Evolutionary conservation across 495 filamentous ascomycete genomes (phyloP), one percentile per base, ranked within the genome.

Genomic region (Neurospora sp.): DNA sequence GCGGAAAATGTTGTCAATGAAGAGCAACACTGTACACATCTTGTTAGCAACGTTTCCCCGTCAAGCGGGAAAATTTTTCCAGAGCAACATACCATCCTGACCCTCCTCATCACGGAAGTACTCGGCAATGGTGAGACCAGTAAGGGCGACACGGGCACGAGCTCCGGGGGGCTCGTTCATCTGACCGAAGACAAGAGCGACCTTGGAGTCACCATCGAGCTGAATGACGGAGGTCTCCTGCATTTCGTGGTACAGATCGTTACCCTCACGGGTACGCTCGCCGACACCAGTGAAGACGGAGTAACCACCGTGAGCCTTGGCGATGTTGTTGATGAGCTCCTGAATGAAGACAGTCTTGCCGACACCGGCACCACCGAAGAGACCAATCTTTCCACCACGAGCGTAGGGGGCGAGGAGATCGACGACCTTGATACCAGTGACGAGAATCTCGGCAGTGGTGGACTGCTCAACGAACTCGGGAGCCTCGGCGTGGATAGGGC

Each of bases 201-300:
- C 96, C 92, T 99, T 99, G 84, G 96, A 99, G 80, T 97, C 94
- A 86, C 96, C 96, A 76, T 99, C 96, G 75, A 99, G 93, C 85
- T 99, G 88, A 87, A 99, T 99, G 90, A 99, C 96, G 87, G 91
- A 90, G 81, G 96, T 99, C 89, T 99, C 94, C 89, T 99, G 96
- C 96, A 99, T 99, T 92, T 99, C 96, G 89, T 99, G 96, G 92
- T 99, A 99, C 90, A 99, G 87, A 91, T 99, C 96, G 91, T 99
- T 99, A 91, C 96, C 96, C 91, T 99, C 96, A 92, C 96, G 96
- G 81, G 96, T 99, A 89, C 96, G 96, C 92, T 99, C 96, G 81
- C 96, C 96, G 85, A 99, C 96, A 94, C 96, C 96, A 83, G 93
- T 97, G 91, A 99, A 99, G 81, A 99, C 96, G 77, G 96, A 99